These are phyloP conservation scores for Dendrobium nobile DNA, from an alignment of 106 monocot genomes.

Conservation along the genomic window DNA sequence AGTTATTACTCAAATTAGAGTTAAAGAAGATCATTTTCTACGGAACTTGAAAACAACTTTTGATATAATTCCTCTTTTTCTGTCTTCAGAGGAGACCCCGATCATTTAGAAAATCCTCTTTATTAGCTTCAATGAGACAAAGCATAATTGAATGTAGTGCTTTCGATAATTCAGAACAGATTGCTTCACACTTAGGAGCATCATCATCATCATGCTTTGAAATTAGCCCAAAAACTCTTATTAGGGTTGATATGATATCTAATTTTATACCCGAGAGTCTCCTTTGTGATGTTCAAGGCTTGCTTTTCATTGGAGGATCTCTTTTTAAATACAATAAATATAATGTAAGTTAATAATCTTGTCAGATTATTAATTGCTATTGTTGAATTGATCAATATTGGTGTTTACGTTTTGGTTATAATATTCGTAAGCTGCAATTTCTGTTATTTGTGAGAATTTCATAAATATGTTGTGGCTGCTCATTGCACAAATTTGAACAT, in stretches of 20 bases:
- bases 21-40: background rate
- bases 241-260: background rate
- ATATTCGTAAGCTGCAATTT: background rate
- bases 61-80: background rate
- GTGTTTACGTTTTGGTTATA: background rate
- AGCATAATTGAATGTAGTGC: conserved; percentile 4
- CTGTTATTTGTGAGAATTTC: background rate
- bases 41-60: background rate
- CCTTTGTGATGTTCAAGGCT: conserved; percentile 17
- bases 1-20: background rate
- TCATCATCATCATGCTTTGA: background rate
- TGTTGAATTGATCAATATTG: background rate
- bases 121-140: background rate
- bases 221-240: conserved; percentile 4
- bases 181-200: background rate
- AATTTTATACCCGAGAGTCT: background rate
- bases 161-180: conserved; percentile 2
- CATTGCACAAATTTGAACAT: background rate
- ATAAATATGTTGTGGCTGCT: background rate
- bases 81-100: background rate
- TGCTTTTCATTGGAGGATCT: conserved; percentile 45
- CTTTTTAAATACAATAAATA: conserved; percentile 38
- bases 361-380: background rate
- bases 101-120: background rate
- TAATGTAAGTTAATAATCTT: conserved; percentile 16